These are phyloP conservation scores for Penicillium pancosmium DNA, from an alignment of 495 filamentous ascomycete species.

Conservation along the genomic window DNA sequence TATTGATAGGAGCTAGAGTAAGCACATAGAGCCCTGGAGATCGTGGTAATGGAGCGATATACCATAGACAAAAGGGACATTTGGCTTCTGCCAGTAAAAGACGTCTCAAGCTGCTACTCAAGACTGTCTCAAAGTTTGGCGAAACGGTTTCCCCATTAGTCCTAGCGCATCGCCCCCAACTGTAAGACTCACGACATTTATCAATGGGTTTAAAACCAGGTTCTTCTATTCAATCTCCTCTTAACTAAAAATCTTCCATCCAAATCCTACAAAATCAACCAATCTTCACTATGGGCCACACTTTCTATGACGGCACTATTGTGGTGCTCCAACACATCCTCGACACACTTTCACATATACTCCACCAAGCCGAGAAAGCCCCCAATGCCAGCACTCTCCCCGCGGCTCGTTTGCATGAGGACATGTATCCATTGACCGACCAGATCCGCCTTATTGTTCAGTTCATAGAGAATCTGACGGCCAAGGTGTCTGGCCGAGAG, in stretches of 20 bases:
- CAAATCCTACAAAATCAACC: neutral
- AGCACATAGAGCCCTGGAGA: too few species aligned
- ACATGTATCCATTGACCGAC: conserved; percentile 52
- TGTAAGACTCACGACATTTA: neutral
- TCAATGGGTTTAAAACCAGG: neutral
- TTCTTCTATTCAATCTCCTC: neutral
- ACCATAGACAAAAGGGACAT: too few species aligned
- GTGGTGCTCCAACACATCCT: conserved; percentile 28
- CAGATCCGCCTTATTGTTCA: conserved; percentile 49
- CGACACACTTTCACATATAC: conserved; percentile 33
- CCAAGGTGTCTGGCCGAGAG: conserved; percentile 37
- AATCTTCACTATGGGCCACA: conserved; percentile 24
- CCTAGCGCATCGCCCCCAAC: conserved; percentile 2
- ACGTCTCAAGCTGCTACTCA: too few species aligned
- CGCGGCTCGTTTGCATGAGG: conserved; percentile 34
- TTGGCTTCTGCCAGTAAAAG: too few species aligned
- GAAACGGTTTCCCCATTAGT: neutral
- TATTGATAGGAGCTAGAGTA: too few species aligned
- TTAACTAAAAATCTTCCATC: neutral
- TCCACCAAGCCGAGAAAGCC: conserved; percentile 26
- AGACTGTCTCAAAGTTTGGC: too few species aligned
- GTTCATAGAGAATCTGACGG: conserved; percentile 32
- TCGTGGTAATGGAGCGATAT: too few species aligned
- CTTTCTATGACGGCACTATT: conserved; percentile 39
- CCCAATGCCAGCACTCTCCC: conserved; percentile 27